Base-by-base conservation (phyloP, 2,329 filamentous ascomycete genomes). In the Xylaria sp. region DNA sequence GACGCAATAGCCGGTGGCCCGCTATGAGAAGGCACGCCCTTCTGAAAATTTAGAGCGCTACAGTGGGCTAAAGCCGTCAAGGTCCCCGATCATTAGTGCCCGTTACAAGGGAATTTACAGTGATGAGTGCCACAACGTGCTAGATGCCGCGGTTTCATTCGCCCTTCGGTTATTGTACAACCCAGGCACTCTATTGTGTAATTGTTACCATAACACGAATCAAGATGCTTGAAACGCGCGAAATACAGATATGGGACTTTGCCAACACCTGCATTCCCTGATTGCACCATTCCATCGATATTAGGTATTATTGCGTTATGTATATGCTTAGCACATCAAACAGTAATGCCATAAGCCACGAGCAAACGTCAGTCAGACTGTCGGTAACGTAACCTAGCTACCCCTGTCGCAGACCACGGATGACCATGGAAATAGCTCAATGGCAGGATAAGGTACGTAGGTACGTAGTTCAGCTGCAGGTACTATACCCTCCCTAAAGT, bases 41-140 rank as follows among this genome's bases (percentile, higher is more conserved):
- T 50, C 43, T 57, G 15, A 53, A 61, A 57, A 50, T 64, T 53
- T 68, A 69, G 63, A 52, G 56, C 60, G 53, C 56, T 61, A 30
- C 36, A 25, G 60, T 13, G 36, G 36, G 46, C 23, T 53, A 52
- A 2, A 28, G 15, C 53, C 53, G 20, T 18, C 53, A 39, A 57
- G 53, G 53, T 25, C 53, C 39, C 52, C 59, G 50, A 36, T 46
- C 48, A 18, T 23, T 43, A 59, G 48, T 25, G 43, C n/a, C n/a
- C n/a, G 25, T 34, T 41, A 58, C 18, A 30, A 25, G 34, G 43
- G 23, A 43, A 62, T 52, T 34, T 62, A 62, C 57, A 55, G 52
- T 25, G 13, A 39, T n/a, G 41, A 46, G 48, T 34, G 45, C 7
- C 56, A 65, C 67, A 70, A 64, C 66, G 69, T 69, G 68, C 43